A percentile compares a stretch with the other conserved stretches of the same genome.
These are phyloP conservation scores for Ogataea saltuana DNA, from an alignment of 805 yeast species.

Conservation along the genomic window DNA sequence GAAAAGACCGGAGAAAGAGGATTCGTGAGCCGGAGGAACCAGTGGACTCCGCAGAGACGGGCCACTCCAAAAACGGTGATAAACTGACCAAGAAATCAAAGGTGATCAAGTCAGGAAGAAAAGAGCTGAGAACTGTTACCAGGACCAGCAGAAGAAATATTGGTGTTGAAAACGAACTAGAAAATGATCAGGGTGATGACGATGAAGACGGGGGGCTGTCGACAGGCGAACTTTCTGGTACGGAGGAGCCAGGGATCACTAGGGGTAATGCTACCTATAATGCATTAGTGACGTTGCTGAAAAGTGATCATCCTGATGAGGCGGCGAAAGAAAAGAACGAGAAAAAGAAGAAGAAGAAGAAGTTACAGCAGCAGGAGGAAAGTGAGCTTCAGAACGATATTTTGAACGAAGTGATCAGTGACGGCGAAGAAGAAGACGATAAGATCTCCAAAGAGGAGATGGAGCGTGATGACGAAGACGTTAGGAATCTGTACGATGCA, in stretches of 20 bases:
- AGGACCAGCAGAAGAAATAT: constrained; percentile 49
- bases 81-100: background rate
- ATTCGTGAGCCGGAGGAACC: background rate
- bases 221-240: constrained; percentile 16
- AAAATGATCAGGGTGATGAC: constrained; percentile 20
- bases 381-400: constrained; percentile 5
- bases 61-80: constrained; percentile 17
- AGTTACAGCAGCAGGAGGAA: constrained; percentile 10
- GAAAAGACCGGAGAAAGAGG: constrained; percentile 22
- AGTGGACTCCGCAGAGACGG: constrained; percentile 3
- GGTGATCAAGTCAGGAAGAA: constrained; percentile 52
- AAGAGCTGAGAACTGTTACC: constrained; percentile 57
- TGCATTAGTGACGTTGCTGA: constrained; percentile 32
- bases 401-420: constrained; percentile 7
- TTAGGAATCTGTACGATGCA: constrained; percentile 51
- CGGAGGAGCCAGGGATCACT: background rate
- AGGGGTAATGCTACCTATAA: constrained; percentile 26
- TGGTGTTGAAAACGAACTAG: constrained; percentile 25
- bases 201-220: constrained; percentile 17
- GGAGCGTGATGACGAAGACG: constrained; percentile 37
- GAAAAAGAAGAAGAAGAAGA: constrained; percentile 23
- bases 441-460: constrained; percentile 39
- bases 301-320: constrained; percentile 24
- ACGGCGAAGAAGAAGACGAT: constrained; percentile 18
- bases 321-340: constrained; percentile 15